Percentiles rank a stretch among this genome's conserved stretches.
These are phyloP conservation scores for Neurospora cerealis DNA, from an alignment of 495 filamentous ascomycete genomes.

Conservation along the genomic window DNA sequence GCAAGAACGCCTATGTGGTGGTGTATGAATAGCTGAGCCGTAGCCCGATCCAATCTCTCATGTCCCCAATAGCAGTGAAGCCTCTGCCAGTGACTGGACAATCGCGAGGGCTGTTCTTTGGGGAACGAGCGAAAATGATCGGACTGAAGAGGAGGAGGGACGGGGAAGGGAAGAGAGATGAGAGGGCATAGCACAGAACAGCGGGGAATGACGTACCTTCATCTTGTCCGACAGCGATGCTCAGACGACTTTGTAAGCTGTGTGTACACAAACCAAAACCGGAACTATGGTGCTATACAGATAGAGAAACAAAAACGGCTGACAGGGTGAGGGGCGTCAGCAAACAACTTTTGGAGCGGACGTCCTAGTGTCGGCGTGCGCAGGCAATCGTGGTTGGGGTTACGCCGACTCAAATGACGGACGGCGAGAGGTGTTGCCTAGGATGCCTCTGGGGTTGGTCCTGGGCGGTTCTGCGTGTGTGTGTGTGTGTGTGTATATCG, in stretches of 20 bases:
- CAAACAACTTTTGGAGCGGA: constrained; percentile 4
- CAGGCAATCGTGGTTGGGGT: constrained; percentile 13
- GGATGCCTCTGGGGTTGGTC: constrained; percentile 11
- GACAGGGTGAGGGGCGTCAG: constrained; percentile 7
- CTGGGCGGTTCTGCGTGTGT: constrained; percentile 3
- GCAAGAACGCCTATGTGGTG: not conserved
- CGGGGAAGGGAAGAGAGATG: constrained; percentile 5
- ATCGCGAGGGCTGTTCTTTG: not conserved
- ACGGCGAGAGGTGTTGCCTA: constrained; percentile 2
- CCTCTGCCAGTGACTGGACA: not conserved
- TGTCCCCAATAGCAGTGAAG: not conserved
- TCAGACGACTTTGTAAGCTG: constrained; percentile 4
- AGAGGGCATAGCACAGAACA: constrained; percentile 9
- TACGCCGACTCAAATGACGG: constrained; percentile 13
- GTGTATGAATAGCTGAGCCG: not conserved
- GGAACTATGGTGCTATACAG: constrained; percentile 1
- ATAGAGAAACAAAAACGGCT: not conserved
- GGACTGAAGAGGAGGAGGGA: constrained; percentile 3
- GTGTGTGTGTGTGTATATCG: not conserved
- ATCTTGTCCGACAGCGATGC: constrained; percentile 25
- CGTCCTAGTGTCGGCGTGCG: constrained; percentile 9
- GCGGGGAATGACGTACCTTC: constrained; percentile 39
- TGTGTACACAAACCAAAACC: constrained; percentile 2
- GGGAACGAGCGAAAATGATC: not conserved
- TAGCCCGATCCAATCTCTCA: not conserved